phyloP scores from a whole-genome alignment of 106 monocot species.

The Acorus calamus region DNA sequence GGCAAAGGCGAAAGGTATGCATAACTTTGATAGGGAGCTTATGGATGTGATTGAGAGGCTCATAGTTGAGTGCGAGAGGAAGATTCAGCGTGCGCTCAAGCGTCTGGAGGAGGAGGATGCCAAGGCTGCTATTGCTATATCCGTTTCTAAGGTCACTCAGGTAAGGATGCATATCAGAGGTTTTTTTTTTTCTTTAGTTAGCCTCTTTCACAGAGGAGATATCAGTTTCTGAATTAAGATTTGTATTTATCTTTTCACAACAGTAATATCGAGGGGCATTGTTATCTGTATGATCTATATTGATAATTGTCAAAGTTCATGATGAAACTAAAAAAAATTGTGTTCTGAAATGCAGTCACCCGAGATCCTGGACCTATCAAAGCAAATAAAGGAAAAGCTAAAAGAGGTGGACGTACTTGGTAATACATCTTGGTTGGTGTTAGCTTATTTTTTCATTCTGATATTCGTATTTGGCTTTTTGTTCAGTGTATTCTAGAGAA shows the following conservation, averaged over 20 bases:
- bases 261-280: no score
- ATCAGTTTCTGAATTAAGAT: no score
- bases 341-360: conserved; percentile 39
- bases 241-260: no score
- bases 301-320: no score
- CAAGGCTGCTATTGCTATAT: conserved; percentile 93
- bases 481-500: no score
- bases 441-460: neutral
- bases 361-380: conserved; percentile 68
- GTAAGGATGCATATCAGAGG: conserved; percentile 14
- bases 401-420: conserved; percentile 75
- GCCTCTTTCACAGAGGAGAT: no score
- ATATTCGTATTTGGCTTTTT: neutral
- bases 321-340: neutral
- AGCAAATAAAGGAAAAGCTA: conserved; percentile 85
- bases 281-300: no score
- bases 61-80: conserved; percentile 87
- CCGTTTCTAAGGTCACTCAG: conserved; percentile 82
- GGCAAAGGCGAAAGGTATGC: conserved; percentile 47
- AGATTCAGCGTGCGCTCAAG: conserved; percentile 90
- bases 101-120: conserved; percentile 84
- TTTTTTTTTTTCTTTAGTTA: no score
- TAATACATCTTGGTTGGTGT: conserved; percentile 16
- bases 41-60: conserved; percentile 84
- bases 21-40: conserved; percentile 82